phyloP scores from a whole-genome alignment of 345 rosid genomes.

The Anastatica hierochuntica region DNA sequence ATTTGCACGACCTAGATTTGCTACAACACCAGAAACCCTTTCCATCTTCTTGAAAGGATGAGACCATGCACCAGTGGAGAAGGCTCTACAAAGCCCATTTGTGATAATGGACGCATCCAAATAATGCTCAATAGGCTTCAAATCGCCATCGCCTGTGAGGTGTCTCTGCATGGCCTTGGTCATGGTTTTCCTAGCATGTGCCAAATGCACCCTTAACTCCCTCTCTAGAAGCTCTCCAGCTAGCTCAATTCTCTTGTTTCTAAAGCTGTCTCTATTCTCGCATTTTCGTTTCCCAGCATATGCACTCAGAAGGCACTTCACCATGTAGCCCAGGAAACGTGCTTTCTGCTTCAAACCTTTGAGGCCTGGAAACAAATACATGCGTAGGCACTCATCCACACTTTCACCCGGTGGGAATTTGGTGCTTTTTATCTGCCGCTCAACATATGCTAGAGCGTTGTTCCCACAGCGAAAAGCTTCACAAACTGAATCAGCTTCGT shows the following conservation, averaged over 20 bases:
- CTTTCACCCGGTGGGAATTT: constrained; percentile 68
- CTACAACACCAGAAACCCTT: constrained; percentile 87
- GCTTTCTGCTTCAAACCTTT: constrained; percentile 55
- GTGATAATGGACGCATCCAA: constrained; percentile 84
- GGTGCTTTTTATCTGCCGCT: constrained; percentile 34
- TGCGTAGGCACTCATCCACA: constrained; percentile 44
- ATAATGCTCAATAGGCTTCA: constrained; percentile 62
- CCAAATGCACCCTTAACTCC: constrained; percentile 67
- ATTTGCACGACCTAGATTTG: constrained; percentile 77
- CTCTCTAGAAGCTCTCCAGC: constrained; percentile 84
- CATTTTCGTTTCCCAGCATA: constrained; percentile 60
- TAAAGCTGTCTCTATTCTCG: constrained; percentile 73
- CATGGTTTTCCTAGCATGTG: constrained; percentile 70
- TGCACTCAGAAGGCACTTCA: constrained; percentile 65
- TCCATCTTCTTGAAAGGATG: constrained; percentile 78
- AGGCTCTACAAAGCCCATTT: constrained; percentile 85
- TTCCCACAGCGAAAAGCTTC: constrained; percentile 39
- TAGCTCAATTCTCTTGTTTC: constrained; percentile 81
- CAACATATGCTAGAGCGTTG: constrained; percentile 35
- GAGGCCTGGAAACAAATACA: constrained; percentile 62
- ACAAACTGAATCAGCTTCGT: constrained; percentile 54
- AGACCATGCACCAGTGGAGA: constrained; percentile 97
- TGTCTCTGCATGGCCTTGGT: constrained; percentile 59
- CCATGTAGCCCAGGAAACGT: constrained; percentile 82
- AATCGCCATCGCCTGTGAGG: constrained; percentile 53